phyloP scores from a whole-genome alignment of 495 filamentous ascomycete genomes.

The Penicillium psychrofluorescens region DNA sequence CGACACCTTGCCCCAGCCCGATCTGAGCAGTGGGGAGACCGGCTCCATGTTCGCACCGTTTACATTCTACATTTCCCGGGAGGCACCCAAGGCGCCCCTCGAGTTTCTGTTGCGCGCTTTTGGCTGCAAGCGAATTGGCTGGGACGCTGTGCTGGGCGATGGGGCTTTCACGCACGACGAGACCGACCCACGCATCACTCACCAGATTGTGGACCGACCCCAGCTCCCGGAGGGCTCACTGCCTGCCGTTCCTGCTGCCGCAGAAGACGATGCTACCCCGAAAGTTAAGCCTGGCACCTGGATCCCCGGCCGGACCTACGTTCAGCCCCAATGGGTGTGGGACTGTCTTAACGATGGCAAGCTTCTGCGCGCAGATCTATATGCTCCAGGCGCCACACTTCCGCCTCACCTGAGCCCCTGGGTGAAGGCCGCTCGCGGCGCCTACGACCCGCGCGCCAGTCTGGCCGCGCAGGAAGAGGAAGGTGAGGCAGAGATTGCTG shows the following conservation, averaged over 20 bases:
- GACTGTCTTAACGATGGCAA: conserved; percentile 87
- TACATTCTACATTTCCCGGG: conserved; percentile 88
- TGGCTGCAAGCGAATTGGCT: conserved; percentile 92
- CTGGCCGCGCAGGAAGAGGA: conserved; percentile 72
- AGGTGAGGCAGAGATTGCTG: conserved; percentile 68
- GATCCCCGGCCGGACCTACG: conserved; percentile 80
- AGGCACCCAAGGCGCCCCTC: conserved; percentile 81
- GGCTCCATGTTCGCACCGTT: conserved; percentile 73
- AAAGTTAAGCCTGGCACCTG: conserved; percentile 49
- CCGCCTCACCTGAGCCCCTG: conserved; percentile 95
- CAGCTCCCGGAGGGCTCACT: conserved; percentile 58
- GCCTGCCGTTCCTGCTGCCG: conserved; percentile 48
- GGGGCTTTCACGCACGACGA: conserved; percentile 89
- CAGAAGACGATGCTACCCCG: conserved; percentile 44
- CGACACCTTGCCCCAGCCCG: conserved; percentile 81
- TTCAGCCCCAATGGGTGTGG: conserved; percentile 99
- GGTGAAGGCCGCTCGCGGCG: conserved; percentile 76
- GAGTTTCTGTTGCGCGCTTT: conserved; percentile 94
- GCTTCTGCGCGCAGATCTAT: conserved; percentile 78
- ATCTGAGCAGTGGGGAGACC: conserved; percentile 43
- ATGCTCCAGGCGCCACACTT: conserved; percentile 79
- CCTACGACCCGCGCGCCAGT: conserved; percentile 80
- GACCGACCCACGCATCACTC: conserved; percentile 79
- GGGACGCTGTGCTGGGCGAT: conserved; percentile 83
- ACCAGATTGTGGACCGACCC: conserved; percentile 90